A percentile compares a stretch with the other conserved stretches of the same genome.
These are phyloP conservation scores for Globisporangium radiosum DNA, from an alignment of 352 stramenopile species.

Conservation along the genomic window DNA sequence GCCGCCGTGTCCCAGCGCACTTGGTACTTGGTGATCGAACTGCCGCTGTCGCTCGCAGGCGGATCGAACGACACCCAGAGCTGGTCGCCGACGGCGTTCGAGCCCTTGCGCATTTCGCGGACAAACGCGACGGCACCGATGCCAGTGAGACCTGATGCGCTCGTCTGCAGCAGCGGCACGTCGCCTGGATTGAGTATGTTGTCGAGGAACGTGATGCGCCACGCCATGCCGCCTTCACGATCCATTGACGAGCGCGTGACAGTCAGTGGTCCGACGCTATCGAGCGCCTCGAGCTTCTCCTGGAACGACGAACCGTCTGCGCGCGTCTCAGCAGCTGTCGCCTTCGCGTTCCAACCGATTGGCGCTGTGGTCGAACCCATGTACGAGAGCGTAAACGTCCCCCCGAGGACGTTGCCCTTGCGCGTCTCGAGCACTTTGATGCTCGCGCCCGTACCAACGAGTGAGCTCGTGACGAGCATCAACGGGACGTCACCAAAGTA, in stretches of 20 bases:
- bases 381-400: slow-evolving; percentile 58
- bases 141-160: slow-evolving; percentile 26
- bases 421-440: slow-evolving; percentile 55
- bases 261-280: slow-evolving; percentile 34
- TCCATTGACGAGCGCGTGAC: slow-evolving; percentile 39
- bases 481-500: slow-evolving; percentile 61
- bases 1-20: slow-evolving; percentile 61
- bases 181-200: slow-evolving; percentile 56
- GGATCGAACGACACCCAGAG: slow-evolving; percentile 76
- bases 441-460: slow-evolving; percentile 50
- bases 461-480: slow-evolving; percentile 47
- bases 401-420: slow-evolving; percentile 66
- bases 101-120: slow-evolving; percentile 54
- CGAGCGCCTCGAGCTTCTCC: slow-evolving; percentile 64
- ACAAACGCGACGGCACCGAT: slow-evolving; percentile 36
- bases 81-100: slow-evolving; percentile 60
- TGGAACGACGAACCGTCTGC: slow-evolving; percentile 58
- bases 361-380: slow-evolving; percentile 24
- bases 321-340: slow-evolving; percentile 23
- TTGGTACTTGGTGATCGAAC: slow-evolving; percentile 55
- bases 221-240: slow-evolving; percentile 50
- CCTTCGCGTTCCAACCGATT: slow-evolving; percentile 43
- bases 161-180: slow-evolving; percentile 36
- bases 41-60: slow-evolving; percentile 52
- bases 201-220: slow-evolving; percentile 75